Base-by-base conservation (phyloP, 2,329 filamentous ascomycete genomes). In the Venturiaceae sp. region DNA sequence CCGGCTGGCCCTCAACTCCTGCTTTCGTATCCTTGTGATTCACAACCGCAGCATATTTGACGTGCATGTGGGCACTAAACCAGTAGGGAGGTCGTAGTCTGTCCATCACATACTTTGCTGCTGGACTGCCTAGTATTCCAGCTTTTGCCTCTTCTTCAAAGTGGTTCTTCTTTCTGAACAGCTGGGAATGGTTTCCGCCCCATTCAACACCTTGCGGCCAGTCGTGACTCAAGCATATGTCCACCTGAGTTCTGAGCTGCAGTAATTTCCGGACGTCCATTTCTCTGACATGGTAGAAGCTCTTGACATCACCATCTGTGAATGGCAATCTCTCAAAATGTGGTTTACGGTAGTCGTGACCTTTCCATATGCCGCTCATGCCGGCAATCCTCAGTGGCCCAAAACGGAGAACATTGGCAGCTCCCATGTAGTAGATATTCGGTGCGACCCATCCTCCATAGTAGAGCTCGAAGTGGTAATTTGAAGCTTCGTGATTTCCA, bases 381-480 rank as follows among this genome's bases (percentile, higher is more conserved):
- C 87, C 92, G 36, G 90, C 89, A 62, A 99, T 95, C 23, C 94
- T 85, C 53, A 99, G 75, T 1, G 89, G 87, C 0, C 92, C 92
- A 33, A 95, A 77, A 19, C 87, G 85, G 41, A 99, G 70, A 8
- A 99, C 86, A 68, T 95, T 96, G 60, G 94, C 90, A 34, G 91
- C 90, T 53, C 94, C 94, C 71, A 97, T 81, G 74, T 96, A 99
- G 77, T 96, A 99, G 63, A 99, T 97, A 64, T 94, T 95, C 8
- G 90, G 91, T 7, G 92, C 92, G 5, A 90, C 94, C 94, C 94
- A 99, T 55, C 94, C 94, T 55, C 94, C 94, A 69, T 97, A 95
- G 75, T 90, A 95, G 0, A 99, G 81, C 73, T 99, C 94, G 78
- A 86, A 94, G 5, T 96, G 77, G 72, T 97, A 85, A 55, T 88